Evolutionary conservation across 192 early-diverging fungal genomes (phyloP), one percentile per base, ranked within the genome.

Genomic region (Umbelopsis vinacea): DNA sequence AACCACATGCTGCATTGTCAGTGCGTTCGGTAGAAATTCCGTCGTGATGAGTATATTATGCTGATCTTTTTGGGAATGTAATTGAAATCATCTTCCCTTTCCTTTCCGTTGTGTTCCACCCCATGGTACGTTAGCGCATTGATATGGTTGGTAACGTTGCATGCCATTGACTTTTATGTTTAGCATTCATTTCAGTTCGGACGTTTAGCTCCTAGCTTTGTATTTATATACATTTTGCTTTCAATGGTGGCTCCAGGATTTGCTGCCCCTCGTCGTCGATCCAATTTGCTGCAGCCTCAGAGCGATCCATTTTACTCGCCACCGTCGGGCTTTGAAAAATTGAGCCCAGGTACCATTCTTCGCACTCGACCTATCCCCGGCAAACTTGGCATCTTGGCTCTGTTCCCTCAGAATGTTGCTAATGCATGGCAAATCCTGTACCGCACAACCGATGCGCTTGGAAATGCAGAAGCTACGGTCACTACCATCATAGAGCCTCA

Each of bases 341-440:
- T n/a, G 15, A 17, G 19, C n/a, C 48, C 48, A 50, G 48, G 48
- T 21, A 50, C 48, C 5, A 21, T 50, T 17, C 48, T 50, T 50
- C 48, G 48, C n/a, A 50, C 14, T 21, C 48, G 48, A n/a, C 15
- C 15, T 6, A 6, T 21, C 6, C 48, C 48, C 15, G 19, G n/a
- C 48, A 50, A 50, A 50, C 5, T 50, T 17, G 68, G 40, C 48
- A 45, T 45, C 8, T 46, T 69, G 19, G 43, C 68, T 22, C 23
- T 69, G 2, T 50, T 69, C 26, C 68, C 68, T 26, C 68, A 69
- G 46, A 69, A 69, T 35, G n/a, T 69, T 2, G 19, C 43, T n/a
- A 52, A 47, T 52, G 68, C 46, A 8, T 52, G 47, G 24, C 48
- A 52, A 50, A 24, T 69, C 21, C 26, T 52, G 15, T 69, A 69